Conservation (phyloP, 2,329 filamentous ascomycete species). For the Venturiaceae sp. region DNA sequence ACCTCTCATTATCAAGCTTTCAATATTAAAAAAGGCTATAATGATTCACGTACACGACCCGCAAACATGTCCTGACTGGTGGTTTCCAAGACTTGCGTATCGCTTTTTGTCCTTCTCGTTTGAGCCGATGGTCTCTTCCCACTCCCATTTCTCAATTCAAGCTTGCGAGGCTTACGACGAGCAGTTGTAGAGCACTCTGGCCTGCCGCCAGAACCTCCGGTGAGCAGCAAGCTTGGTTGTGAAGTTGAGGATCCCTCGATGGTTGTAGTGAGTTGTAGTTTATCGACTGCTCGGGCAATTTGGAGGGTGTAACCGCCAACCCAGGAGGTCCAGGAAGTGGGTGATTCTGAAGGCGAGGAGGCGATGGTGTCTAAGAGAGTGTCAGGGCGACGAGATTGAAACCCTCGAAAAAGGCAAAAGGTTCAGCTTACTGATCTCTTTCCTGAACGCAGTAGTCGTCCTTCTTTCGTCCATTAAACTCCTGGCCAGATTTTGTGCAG, state of each 20-base stretch:
- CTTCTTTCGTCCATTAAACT: conserved; percentile 1
- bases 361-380: background rate
- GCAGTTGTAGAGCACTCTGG: background rate
- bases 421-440: background rate
- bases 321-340: conserved; percentile 2
- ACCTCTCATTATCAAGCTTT: too few species aligned
- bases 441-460: background rate
- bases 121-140: background rate
- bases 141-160: background rate
- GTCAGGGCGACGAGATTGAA: background rate
- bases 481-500: background rate
- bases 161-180: conserved; percentile 3
- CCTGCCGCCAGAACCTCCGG: background rate
- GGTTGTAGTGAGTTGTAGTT: background rate
- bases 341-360: background rate
- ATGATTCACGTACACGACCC: background rate
- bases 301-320: conserved; percentile 1
- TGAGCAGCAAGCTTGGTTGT: background rate
- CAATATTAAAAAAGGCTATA: too few species aligned
- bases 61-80: background rate
- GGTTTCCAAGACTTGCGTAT: background rate
- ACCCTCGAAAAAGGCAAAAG: too few species aligned
- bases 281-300: conserved; percentile 1
- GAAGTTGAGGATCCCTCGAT: background rate
- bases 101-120: background rate